Percentiles rank a stretch among this genome's conserved stretches.
These are phyloP conservation scores for Alternaria sp. DNA, from an alignment of 2,329 filamentous ascomycete species.

Conservation along the genomic window DNA sequence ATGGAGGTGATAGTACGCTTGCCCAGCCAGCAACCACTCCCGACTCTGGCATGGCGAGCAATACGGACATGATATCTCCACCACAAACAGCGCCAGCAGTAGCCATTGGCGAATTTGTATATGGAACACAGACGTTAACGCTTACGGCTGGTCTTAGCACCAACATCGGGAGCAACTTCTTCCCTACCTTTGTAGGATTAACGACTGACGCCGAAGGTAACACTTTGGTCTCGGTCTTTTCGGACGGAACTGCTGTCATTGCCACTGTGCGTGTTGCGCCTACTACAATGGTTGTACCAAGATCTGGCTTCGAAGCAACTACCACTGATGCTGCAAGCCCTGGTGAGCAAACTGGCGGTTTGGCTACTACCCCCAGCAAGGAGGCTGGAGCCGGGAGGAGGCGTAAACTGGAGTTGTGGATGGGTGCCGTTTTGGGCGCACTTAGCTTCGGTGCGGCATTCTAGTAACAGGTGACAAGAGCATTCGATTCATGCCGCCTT, in stretches of 20 bases:
- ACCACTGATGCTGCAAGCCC: conserved; percentile 19
- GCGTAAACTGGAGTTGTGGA: conserved; percentile 12
- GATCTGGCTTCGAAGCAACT: conserved; percentile 29
- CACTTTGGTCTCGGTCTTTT: conserved; percentile 34
- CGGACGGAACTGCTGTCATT: conserved; percentile 35
- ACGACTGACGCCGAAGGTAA: conserved; percentile 31
- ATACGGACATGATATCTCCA: not conserved
- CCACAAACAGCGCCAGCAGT: conserved; percentile 6
- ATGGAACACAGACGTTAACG: conserved; percentile 27
- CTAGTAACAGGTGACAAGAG: not conserved
- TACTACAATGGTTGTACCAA: conserved; percentile 24
- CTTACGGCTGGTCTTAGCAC: conserved; percentile 39
- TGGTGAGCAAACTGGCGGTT: not conserved
- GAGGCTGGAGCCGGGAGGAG: not conserved
- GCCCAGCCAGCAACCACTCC: not conserved
- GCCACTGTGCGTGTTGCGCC: conserved; percentile 31
- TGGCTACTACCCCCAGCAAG: conserved; percentile 15
- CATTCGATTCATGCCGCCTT: not conserved
- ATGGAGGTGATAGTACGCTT: not conserved
- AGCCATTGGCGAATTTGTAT: conserved; percentile 15
- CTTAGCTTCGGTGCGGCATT: conserved; percentile 1
- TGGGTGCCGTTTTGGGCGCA: conserved; percentile 9
- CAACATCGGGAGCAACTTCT: conserved; percentile 19
- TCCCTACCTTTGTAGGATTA: conserved; percentile 30
- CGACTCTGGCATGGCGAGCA: not conserved